Base-by-base conservation (phyloP, 768 basidiomycete species). In the Pleurotus sapidus region DNA sequence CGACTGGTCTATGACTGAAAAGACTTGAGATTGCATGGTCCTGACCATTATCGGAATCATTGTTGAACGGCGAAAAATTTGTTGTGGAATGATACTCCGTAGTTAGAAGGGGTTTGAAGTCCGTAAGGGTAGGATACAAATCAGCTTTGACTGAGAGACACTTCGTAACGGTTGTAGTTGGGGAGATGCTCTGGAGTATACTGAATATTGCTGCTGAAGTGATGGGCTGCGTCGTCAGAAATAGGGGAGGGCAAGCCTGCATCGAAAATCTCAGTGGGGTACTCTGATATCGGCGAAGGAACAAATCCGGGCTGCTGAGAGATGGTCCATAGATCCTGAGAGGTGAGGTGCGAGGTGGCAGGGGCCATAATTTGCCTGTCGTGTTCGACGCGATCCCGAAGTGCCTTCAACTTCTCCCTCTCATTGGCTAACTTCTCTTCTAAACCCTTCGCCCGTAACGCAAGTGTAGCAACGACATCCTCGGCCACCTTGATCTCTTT, bases 381-480 rank as follows among this genome's bases (percentile, higher is more conserved):
- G 48, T 74, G 72, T 63, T 84, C 83, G 27, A 80, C 83, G 50
- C 77, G 81, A 61, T 86, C 84, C 62, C 83, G 84, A 38, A 83
- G 76, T n/a, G 70, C 67, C 60, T 71, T 77, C 57, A 95, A 72
- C 55, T 77, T 77, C 61, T 83, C 83, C 71, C 79, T 85, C 70
- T 86, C 84, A 57, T 80, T 77, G 30, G 81, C 77, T 37, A 94
- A 77, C 63, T 74, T 81, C 48, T 87, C 86, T 70, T 95, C 92
- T 56, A 94, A 72, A 64, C 88, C 89, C 60, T 84, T 81, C 46
- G 88, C 84, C 49, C 87, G 84, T 37, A 77, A 75, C 65, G 80
- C 86, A 37, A 91, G 76, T 8, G 82, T 77, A 46, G 77, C 72
- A 17, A 91, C 76, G 14, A 84, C 76, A 50, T 89, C 89, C 67